phyloP scores from a whole-genome alignment of 192 early-diverging fungal genomes.

The Backusella luteola region DNA sequence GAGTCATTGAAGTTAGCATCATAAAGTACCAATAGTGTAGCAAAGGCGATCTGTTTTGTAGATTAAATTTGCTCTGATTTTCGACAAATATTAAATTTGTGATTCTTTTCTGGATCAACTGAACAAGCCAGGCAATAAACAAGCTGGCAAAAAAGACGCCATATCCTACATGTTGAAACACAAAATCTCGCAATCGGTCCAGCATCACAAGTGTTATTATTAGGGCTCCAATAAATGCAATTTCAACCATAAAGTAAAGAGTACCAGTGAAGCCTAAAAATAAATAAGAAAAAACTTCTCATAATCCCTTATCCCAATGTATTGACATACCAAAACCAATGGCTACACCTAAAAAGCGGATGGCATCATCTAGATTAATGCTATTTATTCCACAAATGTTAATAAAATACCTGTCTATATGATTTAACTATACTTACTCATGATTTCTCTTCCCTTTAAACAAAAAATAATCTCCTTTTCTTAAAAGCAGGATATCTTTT shows the following conservation, averaged over 20 bases:
- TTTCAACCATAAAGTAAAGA: constrained; percentile 35
- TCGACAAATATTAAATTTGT: constrained; percentile 32
- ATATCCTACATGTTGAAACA: constrained; percentile 22
- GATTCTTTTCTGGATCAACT: constrained; percentile 31
- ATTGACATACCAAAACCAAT: constrained; percentile 34
- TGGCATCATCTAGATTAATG: constrained; percentile 34
- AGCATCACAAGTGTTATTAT: constrained; percentile 19
- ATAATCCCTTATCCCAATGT: neutral
- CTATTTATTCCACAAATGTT: neutral
- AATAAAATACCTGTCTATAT: neutral
- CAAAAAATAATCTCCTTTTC: constrained; percentile 31
- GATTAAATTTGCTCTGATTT: constrained; percentile 10
- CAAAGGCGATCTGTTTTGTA: constrained; percentile 29
- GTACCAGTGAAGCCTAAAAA: constrained; percentile 34
- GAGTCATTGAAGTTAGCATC: constrained; percentile 40
- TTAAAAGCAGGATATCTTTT: constrained; percentile 31
- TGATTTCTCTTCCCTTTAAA: constrained; percentile 40
- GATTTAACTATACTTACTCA: constrained; percentile 14
- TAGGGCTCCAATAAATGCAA: constrained; percentile 28
- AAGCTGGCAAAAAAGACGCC: constrained; percentile 37
- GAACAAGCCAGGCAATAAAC: constrained; percentile 33
- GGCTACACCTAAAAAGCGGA: constrained; percentile 34
- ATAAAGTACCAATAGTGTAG: constrained; percentile 39
- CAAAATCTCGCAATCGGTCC: constrained; percentile 16
- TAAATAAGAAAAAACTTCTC: neutral